Evolutionary conservation across 2,329 filamentous ascomycete species (phyloP), one percentile per base, ranked within the genome.

Genomic region (Xylaria sp.): DNA sequence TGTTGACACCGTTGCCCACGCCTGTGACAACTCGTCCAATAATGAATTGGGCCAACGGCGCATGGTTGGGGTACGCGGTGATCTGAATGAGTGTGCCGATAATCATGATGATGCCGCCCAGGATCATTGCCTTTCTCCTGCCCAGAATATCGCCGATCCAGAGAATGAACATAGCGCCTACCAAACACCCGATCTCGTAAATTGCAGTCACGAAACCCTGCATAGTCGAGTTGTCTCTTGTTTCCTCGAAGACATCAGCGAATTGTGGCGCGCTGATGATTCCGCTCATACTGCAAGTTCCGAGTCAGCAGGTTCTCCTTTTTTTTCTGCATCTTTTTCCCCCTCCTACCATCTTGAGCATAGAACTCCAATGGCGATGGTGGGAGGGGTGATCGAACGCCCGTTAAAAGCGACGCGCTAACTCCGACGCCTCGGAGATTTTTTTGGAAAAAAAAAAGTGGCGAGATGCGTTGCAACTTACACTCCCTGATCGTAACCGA

Each of bases 61-160:
- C 52, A 6, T 69, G 55, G 20, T 52, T 50, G 0, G 56, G 45
- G 50, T 69, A 63, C 17, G 71, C 49, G 16, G 76, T 73, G 34
- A 81, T 70, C 63, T 88, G 86, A 37, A 88, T 78, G 7, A 81
- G 73, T 29, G 84, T 83, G 17, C 85, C 85, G 8, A 85, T 50
- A 7, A 84, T 77, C 78, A 88, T 83, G 59, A 88, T 78, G 9
- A 72, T 57, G 7, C 78, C 79, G 16, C 85, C 85, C 1, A 73
- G 17, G n/a, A 82, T 74, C 61, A 87, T 82, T 48, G 85, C 84
- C 1, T 78, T 79, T 38, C 79, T 69, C 39, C 78, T 66, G 21
- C 77, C 78, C 4, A 80, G 66, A 0, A 75, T 50, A 55, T 88
- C 85, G 24, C 85, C 85, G 7, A 82, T 66, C 37, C 67, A 67